Evolutionary conservation across 1,284 basidiomycete species (phyloP).

Genomic region (Puccinia coronata): DNA sequence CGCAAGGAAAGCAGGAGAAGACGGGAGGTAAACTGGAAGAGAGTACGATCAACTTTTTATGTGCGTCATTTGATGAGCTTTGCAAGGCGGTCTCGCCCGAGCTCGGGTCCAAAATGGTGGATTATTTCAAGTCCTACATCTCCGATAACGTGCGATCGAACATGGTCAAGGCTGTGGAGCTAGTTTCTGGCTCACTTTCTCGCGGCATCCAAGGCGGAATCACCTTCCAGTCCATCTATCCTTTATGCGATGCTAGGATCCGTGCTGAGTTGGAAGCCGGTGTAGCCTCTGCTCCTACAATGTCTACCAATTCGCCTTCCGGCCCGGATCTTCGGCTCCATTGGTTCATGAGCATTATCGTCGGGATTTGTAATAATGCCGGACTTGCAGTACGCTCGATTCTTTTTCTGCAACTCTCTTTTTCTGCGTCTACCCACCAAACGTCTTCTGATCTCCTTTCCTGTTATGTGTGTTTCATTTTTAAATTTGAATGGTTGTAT

Average conservation of each 20-base stretch:
- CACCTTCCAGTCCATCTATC: conserved; percentile 77
- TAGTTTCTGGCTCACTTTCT: conserved; percentile 82
- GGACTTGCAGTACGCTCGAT: conserved; percentile 76
- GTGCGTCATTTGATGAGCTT: conserved; percentile 60
- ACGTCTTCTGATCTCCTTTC: background rate
- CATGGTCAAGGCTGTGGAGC: conserved; percentile 83
- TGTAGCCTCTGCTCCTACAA: conserved; percentile 86
- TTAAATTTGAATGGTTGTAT: no score
- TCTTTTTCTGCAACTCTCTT: conserved; percentile 61
- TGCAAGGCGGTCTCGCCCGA: conserved; percentile 56
- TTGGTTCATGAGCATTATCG: conserved; percentile 65
- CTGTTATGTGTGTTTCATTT: background rate
- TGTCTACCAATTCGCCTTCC: conserved; percentile 77
- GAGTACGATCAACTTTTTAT: conserved; percentile 75
- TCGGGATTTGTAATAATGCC: conserved; percentile 62
- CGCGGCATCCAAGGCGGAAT: conserved; percentile 64
- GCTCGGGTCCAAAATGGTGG: conserved; percentile 50
- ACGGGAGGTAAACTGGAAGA: conserved; percentile 86
- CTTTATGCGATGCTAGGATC: conserved; percentile 77
- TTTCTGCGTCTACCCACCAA: background rate
- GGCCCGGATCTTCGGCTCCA: conserved; percentile 89
- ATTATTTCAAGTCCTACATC: conserved; percentile 44
- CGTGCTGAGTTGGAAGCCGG: conserved; percentile 83
- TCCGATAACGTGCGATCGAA: conserved; percentile 68
- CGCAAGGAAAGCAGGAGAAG: conserved; percentile 62